Conservation (phyloP, 106 monocot genomes). For the Platanthera zijinensis region DNA sequence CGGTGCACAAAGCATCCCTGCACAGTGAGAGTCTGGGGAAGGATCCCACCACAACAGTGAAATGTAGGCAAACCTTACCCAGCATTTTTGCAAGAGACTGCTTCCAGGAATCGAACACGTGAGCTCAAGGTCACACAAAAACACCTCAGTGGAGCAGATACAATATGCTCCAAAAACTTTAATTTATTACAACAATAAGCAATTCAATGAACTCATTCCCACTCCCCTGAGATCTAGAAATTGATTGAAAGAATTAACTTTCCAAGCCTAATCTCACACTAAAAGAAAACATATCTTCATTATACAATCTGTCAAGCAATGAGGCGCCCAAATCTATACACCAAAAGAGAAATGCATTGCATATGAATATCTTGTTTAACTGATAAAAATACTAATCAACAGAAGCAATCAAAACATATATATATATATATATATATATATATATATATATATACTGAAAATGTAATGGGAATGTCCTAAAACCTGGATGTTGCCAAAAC, state of each 20-base stretch:
- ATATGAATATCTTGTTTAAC: background rate
- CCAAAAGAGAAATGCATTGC: background rate
- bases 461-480: background rate
- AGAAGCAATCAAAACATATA: background rate
- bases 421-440: background rate
- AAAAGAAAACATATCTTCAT: background rate
- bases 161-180: background rate
- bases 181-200: background rate
- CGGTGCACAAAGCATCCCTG: too few species aligned
- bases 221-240: background rate
- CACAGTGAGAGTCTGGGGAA: too few species aligned
- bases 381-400: background rate
- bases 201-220: background rate
- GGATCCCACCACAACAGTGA: too few species aligned
- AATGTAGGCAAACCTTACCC: too few species aligned
- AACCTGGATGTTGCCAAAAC: conserved; percentile 99
- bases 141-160: background rate
- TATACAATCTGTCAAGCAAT: background rate
- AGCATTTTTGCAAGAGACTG: too few species aligned
- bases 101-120: too few species aligned
- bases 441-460: background rate
- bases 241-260: background rate
- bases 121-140: too few species aligned
- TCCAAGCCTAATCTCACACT: background rate
- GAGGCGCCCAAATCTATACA: background rate